Percentiles rank a stretch among this genome's conserved stretches.
phyloP scores from a whole-genome alignment of 768 basidiomycete genomes.

The Lactarius quietus region DNA sequence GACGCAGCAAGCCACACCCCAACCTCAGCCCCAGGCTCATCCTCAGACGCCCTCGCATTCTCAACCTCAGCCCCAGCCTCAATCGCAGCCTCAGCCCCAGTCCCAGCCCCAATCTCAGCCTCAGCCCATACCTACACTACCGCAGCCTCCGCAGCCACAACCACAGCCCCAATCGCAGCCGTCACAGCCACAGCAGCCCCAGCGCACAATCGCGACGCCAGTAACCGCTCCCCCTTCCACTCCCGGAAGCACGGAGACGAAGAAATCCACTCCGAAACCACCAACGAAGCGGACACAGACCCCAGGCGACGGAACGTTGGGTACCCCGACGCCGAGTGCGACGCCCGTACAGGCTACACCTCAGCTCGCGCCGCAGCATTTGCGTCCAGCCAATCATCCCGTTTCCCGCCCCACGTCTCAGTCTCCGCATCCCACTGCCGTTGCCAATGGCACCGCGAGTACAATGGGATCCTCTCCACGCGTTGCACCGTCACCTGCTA shows the following conservation, averaged over 20 bases:
- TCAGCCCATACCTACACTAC: constrained; percentile 3
- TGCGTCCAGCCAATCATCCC: constrained; percentile 33
- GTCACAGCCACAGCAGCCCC: constrained; percentile 16
- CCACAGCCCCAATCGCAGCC: constrained; percentile 13
- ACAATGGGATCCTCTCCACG: constrained; percentile 20
- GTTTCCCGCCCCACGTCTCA: constrained; percentile 34
- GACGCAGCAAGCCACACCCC: constrained; percentile 1
- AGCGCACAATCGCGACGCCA: constrained; percentile 19
- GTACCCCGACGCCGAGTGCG: constrained; percentile 29
- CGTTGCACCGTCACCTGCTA: constrained; percentile 19
- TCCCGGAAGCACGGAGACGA: constrained; percentile 20
- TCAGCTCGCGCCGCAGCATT: constrained; percentile 27
- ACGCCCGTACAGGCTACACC: constrained; percentile 30
- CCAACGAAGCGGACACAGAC: constrained; percentile 21
- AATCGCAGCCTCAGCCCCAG: background rate
- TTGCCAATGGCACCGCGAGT: constrained; percentile 24
- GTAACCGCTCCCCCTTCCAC: constrained; percentile 16
- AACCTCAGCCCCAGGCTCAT: constrained; percentile 7
- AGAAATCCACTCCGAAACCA: constrained; percentile 22
- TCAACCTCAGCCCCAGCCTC: background rate
- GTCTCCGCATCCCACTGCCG: constrained; percentile 32
- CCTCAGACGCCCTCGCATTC: constrained; percentile 13
- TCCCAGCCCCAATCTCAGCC: constrained; percentile 9
- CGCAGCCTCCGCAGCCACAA: constrained; percentile 11
- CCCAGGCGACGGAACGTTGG: constrained; percentile 13